Evolutionary conservation across 768 basidiomycete species (phyloP), one percentile per base, ranked within the genome.

Genomic region (Lentinula guzmanii): DNA sequence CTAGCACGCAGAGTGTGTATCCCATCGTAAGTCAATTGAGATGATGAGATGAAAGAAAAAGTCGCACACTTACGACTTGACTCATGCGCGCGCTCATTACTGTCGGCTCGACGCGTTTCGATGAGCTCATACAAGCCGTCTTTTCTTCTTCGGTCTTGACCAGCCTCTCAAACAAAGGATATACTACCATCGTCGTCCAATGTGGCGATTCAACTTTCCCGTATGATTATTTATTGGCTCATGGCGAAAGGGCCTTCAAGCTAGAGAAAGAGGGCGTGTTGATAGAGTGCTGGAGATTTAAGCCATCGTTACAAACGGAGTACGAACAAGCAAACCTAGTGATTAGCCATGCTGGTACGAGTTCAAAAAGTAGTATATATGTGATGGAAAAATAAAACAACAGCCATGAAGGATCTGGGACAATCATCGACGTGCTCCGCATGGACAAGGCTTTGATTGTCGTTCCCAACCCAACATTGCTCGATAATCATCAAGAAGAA

Each of bases 401-500:
- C 21, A 45, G 31, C 39, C 46, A 45, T 43, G 54, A 62, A 98
- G 96, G 96, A 57, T 90, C 96, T 21, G 96, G 96, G 10, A 97
- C 96, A 4, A 95, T 98, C 67, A 80, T 98, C 34, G 92, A 96
- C 50, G 92, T 87, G 9, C 77, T 98, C 52, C 79, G 94, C 35
- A 76, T 83, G 54, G 79, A 80, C 52, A 93, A 90, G 68, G 82
- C 84, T 6, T 76, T 99, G 65, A 87, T 99, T 64, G 89, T 91
- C 4, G 86, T 97, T 2, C 95, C 95, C 10, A 99, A 99, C 71
- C 77, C 86, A 46, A 89, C 91, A 0, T 76, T 99, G 34, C 82
- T 95, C 71, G 89, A 97, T 71, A 91, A 97, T 70, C 96, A 99
- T 69, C 96, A 99, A 77, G 79, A 86, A 58, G 93, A 99, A 68